Conservation (phyloP, 2,329 filamentous ascomycete species). For the Botrytis deweyae region DNA sequence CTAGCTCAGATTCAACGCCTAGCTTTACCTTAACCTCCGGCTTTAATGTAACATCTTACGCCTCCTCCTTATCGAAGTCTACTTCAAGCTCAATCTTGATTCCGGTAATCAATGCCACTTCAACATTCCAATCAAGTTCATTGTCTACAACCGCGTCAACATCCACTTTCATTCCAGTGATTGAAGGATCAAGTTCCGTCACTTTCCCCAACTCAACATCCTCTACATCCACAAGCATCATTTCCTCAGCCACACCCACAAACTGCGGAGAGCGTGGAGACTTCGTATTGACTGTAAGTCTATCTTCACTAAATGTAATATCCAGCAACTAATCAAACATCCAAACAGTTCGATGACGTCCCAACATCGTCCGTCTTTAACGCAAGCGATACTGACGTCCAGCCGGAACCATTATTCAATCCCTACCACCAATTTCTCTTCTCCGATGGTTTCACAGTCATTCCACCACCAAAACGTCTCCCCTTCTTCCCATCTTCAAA, state of each 20-base stretch:
- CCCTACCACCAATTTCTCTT: conserved; percentile 42
- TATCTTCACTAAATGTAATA: neutral
- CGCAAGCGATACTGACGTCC: conserved; percentile 24
- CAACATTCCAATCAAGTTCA: neutral
- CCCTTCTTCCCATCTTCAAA: conserved; percentile 38
- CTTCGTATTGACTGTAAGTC: conserved; percentile 36
- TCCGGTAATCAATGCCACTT: neutral
- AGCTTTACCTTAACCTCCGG: neutral
- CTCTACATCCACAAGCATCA: conserved; percentile 16
- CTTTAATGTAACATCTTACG: neutral
- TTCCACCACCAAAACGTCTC: conserved; percentile 35
- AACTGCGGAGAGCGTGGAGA: conserved; percentile 35
- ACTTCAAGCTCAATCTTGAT: neutral
- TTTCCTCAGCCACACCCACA: conserved; percentile 23
- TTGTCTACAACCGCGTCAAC: neutral
- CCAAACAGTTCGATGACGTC: conserved; percentile 37
- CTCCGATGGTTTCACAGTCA: conserved; percentile 41
- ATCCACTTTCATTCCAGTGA: neutral
- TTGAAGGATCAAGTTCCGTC: neutral
- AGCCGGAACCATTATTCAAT: conserved; percentile 36
- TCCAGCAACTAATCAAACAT: neutral
- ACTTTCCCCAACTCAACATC: conserved; percentile 21
- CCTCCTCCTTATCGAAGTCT: neutral
- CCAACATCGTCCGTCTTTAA: conserved; percentile 33
- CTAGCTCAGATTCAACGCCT: too few species aligned